A percentile compares a stretch with the other conserved stretches of the same genome.
phyloP scores from a whole-genome alignment of 2,329 filamentous ascomycete species.

The Hypoxylon sp. region DNA sequence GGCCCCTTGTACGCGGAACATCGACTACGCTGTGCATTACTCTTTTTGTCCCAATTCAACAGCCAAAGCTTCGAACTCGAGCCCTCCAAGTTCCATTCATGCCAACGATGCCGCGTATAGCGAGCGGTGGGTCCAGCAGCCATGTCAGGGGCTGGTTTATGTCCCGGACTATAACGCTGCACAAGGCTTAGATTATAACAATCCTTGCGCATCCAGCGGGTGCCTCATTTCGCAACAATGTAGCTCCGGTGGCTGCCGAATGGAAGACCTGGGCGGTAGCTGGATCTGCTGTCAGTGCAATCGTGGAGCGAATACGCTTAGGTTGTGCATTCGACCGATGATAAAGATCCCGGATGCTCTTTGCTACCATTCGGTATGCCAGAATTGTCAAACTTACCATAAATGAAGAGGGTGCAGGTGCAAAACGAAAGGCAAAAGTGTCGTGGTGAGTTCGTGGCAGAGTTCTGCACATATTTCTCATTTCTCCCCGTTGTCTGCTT shows the following conservation, averaged over 20 bases:
- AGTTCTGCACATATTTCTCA: background rate
- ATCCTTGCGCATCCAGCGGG: slow-evolving; percentile 63
- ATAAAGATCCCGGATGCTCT: slow-evolving; percentile 64
- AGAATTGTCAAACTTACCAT: slow-evolving; percentile 58
- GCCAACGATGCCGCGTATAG: slow-evolving; percentile 27
- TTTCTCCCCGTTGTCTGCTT: background rate
- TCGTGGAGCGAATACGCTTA: slow-evolving; percentile 62
- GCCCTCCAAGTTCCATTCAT: slow-evolving; percentile 36
- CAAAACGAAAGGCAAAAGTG: background rate
- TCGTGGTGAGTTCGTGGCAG: background rate
- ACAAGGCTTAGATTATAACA: slow-evolving; percentile 50
- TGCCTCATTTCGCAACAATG: slow-evolving; percentile 65
- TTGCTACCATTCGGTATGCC: slow-evolving; percentile 68
- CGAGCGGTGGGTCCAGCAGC: slow-evolving; percentile 44
- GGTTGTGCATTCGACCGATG: slow-evolving; percentile 64
- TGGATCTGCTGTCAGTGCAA: slow-evolving; percentile 68
- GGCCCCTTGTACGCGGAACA: slow-evolving; percentile 59
- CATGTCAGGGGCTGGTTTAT: slow-evolving; percentile 54
- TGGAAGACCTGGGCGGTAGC: slow-evolving; percentile 63
- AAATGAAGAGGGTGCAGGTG: background rate
- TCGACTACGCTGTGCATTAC: slow-evolving; percentile 62
- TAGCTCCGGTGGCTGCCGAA: slow-evolving; percentile 63
- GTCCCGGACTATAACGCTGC: slow-evolving; percentile 51
- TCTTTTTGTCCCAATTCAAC: slow-evolving; percentile 60
- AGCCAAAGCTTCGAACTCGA: slow-evolving; percentile 51